These are phyloP conservation scores for Aquilaria sinensis DNA, from an alignment of 345 rosid species.

Conservation along the genomic window DNA sequence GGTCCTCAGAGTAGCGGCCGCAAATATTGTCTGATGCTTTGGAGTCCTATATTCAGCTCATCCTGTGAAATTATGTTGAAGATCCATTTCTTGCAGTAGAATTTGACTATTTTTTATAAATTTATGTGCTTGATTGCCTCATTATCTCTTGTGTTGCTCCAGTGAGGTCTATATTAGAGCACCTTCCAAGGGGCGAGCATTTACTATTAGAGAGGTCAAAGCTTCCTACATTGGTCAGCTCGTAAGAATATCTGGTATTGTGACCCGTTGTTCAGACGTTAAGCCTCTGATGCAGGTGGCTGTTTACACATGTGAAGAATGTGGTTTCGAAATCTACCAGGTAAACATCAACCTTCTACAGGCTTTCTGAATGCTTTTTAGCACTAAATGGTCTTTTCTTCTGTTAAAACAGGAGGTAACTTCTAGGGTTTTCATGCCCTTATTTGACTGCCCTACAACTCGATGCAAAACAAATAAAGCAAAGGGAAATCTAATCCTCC, in stretches of 20 bases:
- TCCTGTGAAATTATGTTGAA: no score
- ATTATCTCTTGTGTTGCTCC: conserved; percentile 25
- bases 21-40: no score
- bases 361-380: neutral
- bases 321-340: conserved; percentile 96
- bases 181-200: conserved; percentile 70
- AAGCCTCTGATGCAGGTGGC: conserved; percentile 98
- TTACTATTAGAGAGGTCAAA: conserved; percentile 88
- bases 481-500: conserved; percentile 89
- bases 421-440: conserved; percentile 90
- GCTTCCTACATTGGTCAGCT: conserved; percentile 93
- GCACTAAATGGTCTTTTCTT: neutral
- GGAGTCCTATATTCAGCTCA: no score
- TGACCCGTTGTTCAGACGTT: conserved; percentile 97
- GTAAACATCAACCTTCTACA: conserved; percentile 25
- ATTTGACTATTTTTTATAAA: neutral
- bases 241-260: conserved; percentile 85
- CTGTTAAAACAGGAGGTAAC: conserved; percentile 68
- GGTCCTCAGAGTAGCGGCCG: no score
- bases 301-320: conserved; percentile 95
- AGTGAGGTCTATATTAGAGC: conserved; percentile 90
- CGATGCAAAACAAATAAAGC: conserved; percentile 58
- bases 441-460: conserved; percentile 76
- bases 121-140: neutral
- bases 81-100: no score